Evolutionary conservation across 139 green algal species (phyloP).

Genomic region (Chlamydomonas schloesseri): DNA sequence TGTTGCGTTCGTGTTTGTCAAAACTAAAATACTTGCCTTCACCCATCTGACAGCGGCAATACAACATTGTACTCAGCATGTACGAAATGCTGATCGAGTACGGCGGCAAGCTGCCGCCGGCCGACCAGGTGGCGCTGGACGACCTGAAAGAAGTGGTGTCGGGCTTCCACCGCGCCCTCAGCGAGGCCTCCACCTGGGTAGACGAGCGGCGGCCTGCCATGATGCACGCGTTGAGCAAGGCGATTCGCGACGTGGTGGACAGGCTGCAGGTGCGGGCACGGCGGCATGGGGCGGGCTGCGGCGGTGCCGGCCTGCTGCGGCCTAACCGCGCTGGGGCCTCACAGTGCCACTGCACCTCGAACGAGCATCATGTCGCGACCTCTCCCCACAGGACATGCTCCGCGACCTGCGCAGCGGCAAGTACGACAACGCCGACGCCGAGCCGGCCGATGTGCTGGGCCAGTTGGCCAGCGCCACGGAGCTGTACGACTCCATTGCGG

Average conservation of each 20-base stretch:
- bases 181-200: slow-evolving; percentile 50
- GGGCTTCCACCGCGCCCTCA: slow-evolving; percentile 48
- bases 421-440: slow-evolving; percentile 47
- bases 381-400: slow-evolving; percentile 43
- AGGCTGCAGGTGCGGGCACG: slow-evolving; percentile 18
- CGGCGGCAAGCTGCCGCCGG: slow-evolving; percentile 59
- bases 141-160: slow-evolving; percentile 60
- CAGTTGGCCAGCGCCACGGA: slow-evolving; percentile 11
- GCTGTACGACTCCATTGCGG: slow-evolving; percentile 33
- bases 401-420: slow-evolving; percentile 55
- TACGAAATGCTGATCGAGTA: slow-evolving; percentile 66
- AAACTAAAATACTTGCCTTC: too few relatives aligned
- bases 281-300: too few relatives aligned
- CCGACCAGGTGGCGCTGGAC: slow-evolving; percentile 57
- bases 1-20: too few relatives aligned
- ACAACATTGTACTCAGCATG: slow-evolving; percentile 52
- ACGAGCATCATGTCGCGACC: too few relatives aligned
- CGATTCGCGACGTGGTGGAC: slow-evolving; percentile 30
- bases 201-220: slow-evolving; percentile 57
- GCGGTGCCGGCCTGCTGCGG: too few relatives aligned
- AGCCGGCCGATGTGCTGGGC: slow-evolving; percentile 20
- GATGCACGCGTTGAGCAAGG: slow-evolving; percentile 33
- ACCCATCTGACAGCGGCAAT: not conserved
- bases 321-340: too few relatives aligned
- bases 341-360: too few relatives aligned